Conservation (phyloP, 1,284 basidiomycete species). For the Microbotryum intermedium region DNA sequence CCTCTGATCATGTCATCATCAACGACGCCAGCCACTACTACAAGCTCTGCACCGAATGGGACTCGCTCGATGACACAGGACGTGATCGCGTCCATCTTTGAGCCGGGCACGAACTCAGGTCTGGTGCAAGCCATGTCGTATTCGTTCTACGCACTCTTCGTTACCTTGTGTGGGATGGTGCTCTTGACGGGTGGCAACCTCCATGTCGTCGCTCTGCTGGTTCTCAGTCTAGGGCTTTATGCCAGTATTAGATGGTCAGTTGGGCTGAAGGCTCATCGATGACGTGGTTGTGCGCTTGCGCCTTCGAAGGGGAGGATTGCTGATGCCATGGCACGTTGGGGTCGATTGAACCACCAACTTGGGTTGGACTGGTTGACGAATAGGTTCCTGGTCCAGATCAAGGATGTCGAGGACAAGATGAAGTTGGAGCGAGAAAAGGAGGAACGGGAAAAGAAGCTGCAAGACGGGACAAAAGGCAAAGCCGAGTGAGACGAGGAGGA, state of each 20-base stretch:
- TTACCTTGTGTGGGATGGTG: conserved; percentile 35
- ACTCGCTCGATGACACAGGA: conserved; percentile 8
- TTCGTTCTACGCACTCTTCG: conserved; percentile 40
- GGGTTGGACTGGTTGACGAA: background rate
- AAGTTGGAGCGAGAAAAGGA: conserved; percentile 14
- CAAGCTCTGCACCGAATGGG: background rate
- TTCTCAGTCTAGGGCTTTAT: conserved; percentile 37
- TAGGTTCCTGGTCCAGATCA: conserved; percentile 27
- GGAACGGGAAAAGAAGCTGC: background rate
- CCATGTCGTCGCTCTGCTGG: conserved; percentile 38
- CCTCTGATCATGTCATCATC: background rate
- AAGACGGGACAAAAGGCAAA: conserved; percentile 3
- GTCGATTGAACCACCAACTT: too few relatives aligned
- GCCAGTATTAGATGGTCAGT: conserved; percentile 40
- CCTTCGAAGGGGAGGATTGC: background rate
- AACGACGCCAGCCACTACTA: background rate
- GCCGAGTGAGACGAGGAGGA: conserved; percentile 1
- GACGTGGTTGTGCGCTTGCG: background rate
- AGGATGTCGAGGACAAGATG: conserved; percentile 18
- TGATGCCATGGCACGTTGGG: background rate
- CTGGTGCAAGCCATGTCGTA: conserved; percentile 37
- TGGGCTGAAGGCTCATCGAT: background rate
- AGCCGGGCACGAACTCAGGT: conserved; percentile 28
- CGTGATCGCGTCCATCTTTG: conserved; percentile 26
- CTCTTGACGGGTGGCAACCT: conserved; percentile 36